Percentiles rank a stretch among this genome's conserved stretches.
Evolutionary conservation across 2,329 filamentous ascomycete genomes (phyloP).

Genomic region (Sporothrix euskadiensis): DNA sequence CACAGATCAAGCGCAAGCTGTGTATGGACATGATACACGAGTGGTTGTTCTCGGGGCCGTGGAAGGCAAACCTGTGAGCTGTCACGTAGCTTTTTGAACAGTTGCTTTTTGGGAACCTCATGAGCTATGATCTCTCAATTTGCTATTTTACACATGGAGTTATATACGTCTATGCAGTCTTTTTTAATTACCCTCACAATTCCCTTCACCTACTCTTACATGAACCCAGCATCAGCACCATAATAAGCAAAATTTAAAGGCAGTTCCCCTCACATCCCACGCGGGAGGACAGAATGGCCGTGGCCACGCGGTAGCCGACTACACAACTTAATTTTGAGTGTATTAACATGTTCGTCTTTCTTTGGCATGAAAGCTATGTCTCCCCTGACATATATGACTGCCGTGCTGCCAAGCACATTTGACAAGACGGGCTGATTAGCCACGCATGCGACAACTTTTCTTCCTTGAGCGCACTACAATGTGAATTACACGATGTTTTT

Average conservation of each 20-base stretch:
- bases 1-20: constrained; percentile 35
- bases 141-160: neutral
- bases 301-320: neutral
- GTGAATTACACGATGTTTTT: neutral
- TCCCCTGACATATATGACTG: neutral
- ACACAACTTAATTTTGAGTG: neutral
- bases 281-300: neutral
- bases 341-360: neutral
- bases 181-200: neutral
- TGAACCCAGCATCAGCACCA: neutral
- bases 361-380: neutral
- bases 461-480: neutral
- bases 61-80: constrained; percentile 16
- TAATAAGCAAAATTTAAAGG: neutral
- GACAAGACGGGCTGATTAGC: neutral
- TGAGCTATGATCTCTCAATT: neutral
- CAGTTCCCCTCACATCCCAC: neutral
- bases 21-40: constrained; percentile 34
- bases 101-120: neutral
- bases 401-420: neutral
- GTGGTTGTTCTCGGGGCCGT: constrained; percentile 35
- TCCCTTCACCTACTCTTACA: too few relatives aligned
- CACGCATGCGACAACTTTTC: neutral
- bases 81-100: neutral
- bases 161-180: neutral